Conservation (phyloP, 345 rosid species). For the Cardamine occulta region DNA sequence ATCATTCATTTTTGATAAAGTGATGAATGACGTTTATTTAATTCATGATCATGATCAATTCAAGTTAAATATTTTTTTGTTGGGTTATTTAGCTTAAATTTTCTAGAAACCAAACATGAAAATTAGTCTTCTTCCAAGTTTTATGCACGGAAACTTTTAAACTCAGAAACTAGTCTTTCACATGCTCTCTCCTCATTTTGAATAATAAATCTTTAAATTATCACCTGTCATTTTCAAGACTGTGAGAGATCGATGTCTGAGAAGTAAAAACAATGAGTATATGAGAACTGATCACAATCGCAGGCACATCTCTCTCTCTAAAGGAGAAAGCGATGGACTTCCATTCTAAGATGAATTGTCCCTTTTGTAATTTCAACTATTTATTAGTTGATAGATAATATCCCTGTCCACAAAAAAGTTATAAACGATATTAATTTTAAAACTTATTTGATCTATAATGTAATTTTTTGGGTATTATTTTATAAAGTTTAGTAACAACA, state of each 20-base stretch:
- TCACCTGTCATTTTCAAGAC: conserved; percentile 28
- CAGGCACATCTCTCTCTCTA: background rate
- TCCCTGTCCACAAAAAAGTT: background rate
- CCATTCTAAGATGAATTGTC: conserved; percentile 33
- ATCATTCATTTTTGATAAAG: background rate
- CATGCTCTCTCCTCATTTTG: background rate
- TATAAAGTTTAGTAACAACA: background rate
- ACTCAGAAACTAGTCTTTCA: background rate
- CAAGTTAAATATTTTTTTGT: background rate
- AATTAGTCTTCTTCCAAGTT: background rate
- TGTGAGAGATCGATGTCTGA: conserved; percentile 31
- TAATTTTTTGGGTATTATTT: background rate
- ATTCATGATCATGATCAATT: background rate
- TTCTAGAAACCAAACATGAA: background rate
- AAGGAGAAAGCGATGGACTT: conserved; percentile 35
- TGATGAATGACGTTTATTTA: background rate
- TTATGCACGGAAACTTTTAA: background rate
- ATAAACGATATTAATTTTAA: background rate
- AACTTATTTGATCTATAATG: background rate
- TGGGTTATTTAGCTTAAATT: background rate
- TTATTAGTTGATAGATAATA: background rate
- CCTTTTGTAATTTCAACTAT: conserved; percentile 16
- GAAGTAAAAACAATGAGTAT: conserved; percentile 32
- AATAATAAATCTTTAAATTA: conserved; percentile 1
- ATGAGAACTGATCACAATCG: conserved; percentile 15